Evolutionary conservation across 2,329 filamentous ascomycete species (phyloP), one percentile per base, ranked within the genome.

Genomic region (Calonectria pseudoturangicola): DNA sequence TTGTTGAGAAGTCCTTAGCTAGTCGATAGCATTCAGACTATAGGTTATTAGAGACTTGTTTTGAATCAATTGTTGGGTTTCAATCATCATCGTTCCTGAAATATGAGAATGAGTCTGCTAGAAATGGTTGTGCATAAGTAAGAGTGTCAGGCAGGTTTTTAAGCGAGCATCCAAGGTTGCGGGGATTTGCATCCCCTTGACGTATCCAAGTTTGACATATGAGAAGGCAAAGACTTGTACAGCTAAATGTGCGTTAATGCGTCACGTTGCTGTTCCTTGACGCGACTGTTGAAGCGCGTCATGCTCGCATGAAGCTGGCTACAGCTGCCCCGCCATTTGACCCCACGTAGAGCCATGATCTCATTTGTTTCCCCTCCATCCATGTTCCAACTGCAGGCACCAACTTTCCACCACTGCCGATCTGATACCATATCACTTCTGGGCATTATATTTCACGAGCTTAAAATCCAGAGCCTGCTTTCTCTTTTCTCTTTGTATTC

Each of bases 271-370:
- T 30, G 33, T 39, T 56, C 28, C 21, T 41, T 2, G 25, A 60
- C 69, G 64, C 50, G 60, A n/a, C 21, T n/a, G 27, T 36, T 16
- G 54, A 66, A 66, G 69, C 72, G 48, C 58, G 62, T 71, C 41
- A 63, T 64, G 60, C 12, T 56, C 47, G 48, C 60, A 51, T 64
- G 43, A 45, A 68, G 47, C 54, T 48, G 54, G 30, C 48, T 10
- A 30, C 13, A 67, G 25, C 39, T 76, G 77, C 79, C 79, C 79
- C 79, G 74, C 79, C 75, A 79, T 75, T 66, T 47, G 13, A 77
- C 79, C 79, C 78, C 78, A 76, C 77, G 73, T 68, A 43, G 33
- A 64, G 62, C 70, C 71, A 81, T 81, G 79, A 80, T 79, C 77
- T 81, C 79, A 81, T 77, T 79, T 78, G 74, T 67, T 75, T 73